phyloP scores from a whole-genome alignment of 495 filamentous ascomycete species.

The Podospora comata region DNA sequence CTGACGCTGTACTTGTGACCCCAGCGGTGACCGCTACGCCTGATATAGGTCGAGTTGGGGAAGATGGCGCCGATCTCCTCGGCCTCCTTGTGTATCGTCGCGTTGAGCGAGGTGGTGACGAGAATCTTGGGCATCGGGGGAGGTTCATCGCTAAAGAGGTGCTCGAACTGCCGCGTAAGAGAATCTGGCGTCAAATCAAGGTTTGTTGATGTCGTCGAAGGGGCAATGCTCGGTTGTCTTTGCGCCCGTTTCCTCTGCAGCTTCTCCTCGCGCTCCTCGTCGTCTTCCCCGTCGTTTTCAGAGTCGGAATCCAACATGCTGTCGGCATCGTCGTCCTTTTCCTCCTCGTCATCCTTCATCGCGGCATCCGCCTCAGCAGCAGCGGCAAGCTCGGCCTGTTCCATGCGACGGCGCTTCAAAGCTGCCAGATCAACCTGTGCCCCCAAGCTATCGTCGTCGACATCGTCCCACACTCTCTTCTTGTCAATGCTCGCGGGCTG shows the following conservation, averaged over 20 bases:
- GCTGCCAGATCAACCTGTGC: constrained; percentile 74
- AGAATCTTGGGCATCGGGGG: constrained; percentile 70
- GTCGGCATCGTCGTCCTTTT: constrained; percentile 44
- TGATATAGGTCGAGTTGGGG: constrained; percentile 82
- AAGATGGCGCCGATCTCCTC: constrained; percentile 73
- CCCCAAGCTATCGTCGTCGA: constrained; percentile 73
- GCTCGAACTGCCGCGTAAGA: constrained; percentile 71
- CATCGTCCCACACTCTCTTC: constrained; percentile 91
- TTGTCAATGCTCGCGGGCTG: constrained; percentile 79
- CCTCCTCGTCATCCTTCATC: constrained; percentile 44
- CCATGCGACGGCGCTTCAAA: constrained; percentile 66
- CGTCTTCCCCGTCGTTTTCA: constrained; percentile 24
- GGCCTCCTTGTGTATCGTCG: constrained; percentile 78
- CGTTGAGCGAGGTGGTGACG: constrained; percentile 83
- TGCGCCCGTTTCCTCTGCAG: constrained; percentile 50
- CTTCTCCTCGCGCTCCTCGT: constrained; percentile 31
- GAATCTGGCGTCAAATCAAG: constrained; percentile 68
- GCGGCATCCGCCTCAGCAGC: constrained; percentile 45
- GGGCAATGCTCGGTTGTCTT: constrained; percentile 49
- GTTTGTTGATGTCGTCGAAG: constrained; percentile 67
- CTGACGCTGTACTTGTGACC: constrained; percentile 82
- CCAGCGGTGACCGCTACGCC: constrained; percentile 72
- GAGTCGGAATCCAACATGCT: constrained; percentile 20
- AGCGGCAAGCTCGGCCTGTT: constrained; percentile 56
- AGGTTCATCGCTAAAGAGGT: constrained; percentile 67